Conservation (phyloP, 225 moss, liverwort and hornwort genomes). For the Straminergon stramineum region DNA sequence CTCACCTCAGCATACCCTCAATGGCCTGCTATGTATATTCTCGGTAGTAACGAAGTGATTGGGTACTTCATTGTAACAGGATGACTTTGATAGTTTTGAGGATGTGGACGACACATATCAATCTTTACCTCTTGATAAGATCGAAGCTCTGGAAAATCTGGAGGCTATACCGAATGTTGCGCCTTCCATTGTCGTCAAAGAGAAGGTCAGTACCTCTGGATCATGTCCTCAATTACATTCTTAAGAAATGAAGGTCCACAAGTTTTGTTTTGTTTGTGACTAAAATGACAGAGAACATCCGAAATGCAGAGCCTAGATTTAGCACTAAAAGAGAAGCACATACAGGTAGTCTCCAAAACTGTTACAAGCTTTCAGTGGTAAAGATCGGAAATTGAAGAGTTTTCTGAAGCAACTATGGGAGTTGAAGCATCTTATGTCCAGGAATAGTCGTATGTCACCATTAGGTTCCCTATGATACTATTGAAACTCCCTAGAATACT, state of each 20-base stretch:
- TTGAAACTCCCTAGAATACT: neutral
- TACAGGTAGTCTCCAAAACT: neutral
- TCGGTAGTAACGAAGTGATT: neutral
- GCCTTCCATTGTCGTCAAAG: slow-evolving; percentile 66
- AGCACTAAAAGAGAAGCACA: neutral
- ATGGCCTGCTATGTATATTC: neutral
- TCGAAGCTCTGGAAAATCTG: slow-evolving; percentile 77
- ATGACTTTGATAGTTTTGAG: slow-evolving; percentile 77
- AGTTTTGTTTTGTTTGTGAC: neutral
- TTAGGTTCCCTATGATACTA: neutral
- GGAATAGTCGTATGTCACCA: neutral
- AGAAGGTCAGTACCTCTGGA: slow-evolving; percentile 55
- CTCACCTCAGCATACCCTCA: neutral
- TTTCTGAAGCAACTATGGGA: neutral
- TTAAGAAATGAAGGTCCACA: neutral
- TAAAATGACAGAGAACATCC: neutral
- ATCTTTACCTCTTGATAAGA: slow-evolving; percentile 84
- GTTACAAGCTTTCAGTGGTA: neutral
- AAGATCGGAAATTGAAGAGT: neutral
- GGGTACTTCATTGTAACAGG: slow-evolving; percentile 40
- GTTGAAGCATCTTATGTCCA: neutral
- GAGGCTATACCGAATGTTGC: slow-evolving; percentile 75
- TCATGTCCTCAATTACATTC: neutral
- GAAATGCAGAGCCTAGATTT: neutral
- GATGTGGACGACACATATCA: slow-evolving; percentile 85